A percentile compares a stretch with the other conserved stretches of the same genome.
These are phyloP conservation scores for Beauveria sp. DNA, from an alignment of 2,329 filamentous ascomycete species.

Conservation along the genomic window DNA sequence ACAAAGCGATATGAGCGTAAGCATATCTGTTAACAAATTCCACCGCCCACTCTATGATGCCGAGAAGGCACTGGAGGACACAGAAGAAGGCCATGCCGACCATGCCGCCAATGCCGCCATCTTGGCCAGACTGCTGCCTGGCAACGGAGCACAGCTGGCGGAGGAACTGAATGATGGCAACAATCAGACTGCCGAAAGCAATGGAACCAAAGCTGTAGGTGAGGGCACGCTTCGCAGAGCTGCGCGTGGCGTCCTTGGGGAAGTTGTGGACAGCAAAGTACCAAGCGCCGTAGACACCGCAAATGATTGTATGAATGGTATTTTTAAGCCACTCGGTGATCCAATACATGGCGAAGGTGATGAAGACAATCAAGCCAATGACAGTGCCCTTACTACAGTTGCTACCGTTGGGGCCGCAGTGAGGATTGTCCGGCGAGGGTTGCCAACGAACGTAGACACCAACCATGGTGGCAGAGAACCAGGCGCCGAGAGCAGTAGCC, in stretches of 20 bases:
- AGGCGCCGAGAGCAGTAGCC: conserved; percentile 70
- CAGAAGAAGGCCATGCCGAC: conserved; percentile 62
- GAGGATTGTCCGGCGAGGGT: conserved; percentile 47
- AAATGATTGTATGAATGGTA: conserved; percentile 79
- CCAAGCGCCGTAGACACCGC: conserved; percentile 87
- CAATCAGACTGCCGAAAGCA: conserved; percentile 73
- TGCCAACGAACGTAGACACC: conserved; percentile 80
- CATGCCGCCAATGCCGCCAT: conserved; percentile 67
- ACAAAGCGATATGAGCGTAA: conserved; percentile 87
- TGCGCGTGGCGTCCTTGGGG: conserved; percentile 71
- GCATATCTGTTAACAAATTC: conserved; percentile 88
- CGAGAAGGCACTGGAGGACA: conserved; percentile 67
- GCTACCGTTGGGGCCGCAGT: conserved; percentile 42
- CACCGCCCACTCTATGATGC: conserved; percentile 75
- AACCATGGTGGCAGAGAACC: conserved; percentile 80
- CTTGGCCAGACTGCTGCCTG: conserved; percentile 51
- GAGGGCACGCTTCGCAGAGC: conserved; percentile 71
- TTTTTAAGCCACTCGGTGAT: conserved; percentile 91
- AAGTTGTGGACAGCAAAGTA: conserved; percentile 71
- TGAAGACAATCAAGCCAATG: conserved; percentile 75
- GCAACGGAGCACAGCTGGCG: conserved; percentile 78
- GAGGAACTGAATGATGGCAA: conserved; percentile 80
- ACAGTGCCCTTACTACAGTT: conserved; percentile 70
- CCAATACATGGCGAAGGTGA: conserved; percentile 92
- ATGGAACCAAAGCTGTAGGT: conserved; percentile 94